Percentiles rank a stretch among this genome's conserved stretches.
These are phyloP conservation scores for Termitomyces sp. DNA, from an alignment of 768 basidiomycete genomes.

Conservation along the genomic window DNA sequence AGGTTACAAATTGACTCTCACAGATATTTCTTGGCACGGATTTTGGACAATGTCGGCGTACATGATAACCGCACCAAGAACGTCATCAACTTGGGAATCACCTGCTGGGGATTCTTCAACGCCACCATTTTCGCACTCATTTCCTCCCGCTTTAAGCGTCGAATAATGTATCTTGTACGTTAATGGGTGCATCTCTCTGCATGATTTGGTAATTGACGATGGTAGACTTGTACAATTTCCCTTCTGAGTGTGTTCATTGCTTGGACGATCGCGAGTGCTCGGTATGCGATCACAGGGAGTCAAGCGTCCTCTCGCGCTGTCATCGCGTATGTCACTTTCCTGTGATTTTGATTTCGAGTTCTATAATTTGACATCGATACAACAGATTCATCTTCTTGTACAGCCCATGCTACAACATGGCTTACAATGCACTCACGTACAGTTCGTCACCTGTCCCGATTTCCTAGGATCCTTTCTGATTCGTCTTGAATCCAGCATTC, in stretches of 20 bases:
- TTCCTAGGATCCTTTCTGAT: constrained; percentile 14
- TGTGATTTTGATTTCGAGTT: background rate
- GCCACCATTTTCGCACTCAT: constrained; percentile 48
- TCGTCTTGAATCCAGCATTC: constrained; percentile 41
- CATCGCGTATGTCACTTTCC: constrained; percentile 37
- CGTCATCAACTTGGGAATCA: constrained; percentile 51
- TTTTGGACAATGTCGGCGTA: constrained; percentile 51
- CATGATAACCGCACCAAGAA: constrained; percentile 48
- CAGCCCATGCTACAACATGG: constrained; percentile 52
- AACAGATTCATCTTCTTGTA: constrained; percentile 54
- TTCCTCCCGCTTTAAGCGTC: constrained; percentile 41
- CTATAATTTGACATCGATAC: background rate
- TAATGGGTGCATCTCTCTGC: background rate
- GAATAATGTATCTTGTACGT: constrained; percentile 46
- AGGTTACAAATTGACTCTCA: background rate
- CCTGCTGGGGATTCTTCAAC: constrained; percentile 54
- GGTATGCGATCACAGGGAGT: constrained; percentile 37
- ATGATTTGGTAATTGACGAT: background rate
- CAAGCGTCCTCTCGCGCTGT: constrained; percentile 46
- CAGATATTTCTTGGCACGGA: constrained; percentile 52
- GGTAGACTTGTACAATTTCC: constrained; percentile 42
- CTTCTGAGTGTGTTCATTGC: constrained; percentile 47
- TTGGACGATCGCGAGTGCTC: constrained; percentile 53
- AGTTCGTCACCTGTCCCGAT: constrained; percentile 30
- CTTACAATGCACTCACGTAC: constrained; percentile 55